Percentiles rank a stretch among this genome's conserved stretches.
phyloP scores from a whole-genome alignment of 257 asterid species.

The Ilex aquifolium region DNA sequence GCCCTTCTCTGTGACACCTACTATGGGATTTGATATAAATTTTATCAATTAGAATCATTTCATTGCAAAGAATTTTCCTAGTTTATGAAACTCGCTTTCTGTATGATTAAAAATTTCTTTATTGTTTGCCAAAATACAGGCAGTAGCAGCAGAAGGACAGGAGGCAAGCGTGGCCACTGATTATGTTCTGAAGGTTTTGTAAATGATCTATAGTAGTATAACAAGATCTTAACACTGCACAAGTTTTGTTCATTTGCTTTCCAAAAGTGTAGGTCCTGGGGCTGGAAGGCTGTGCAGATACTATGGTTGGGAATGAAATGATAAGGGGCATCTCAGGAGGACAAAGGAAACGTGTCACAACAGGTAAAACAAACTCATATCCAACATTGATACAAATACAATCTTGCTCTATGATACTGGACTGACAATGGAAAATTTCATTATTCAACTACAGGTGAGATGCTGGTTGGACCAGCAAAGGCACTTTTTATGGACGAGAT shows the following conservation, averaged over 20 bases:
- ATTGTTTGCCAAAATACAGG: conserved; percentile 10
- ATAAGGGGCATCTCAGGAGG: conserved; percentile 38
- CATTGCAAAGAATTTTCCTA: too few relatives aligned
- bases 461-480: conserved; percentile 65
- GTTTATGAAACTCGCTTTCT: too few relatives aligned
- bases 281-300: conserved; percentile 35
- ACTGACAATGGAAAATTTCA: too few relatives aligned
- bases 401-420: too few relatives aligned
- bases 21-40: too few relatives aligned
- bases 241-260: not conserved
- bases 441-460: conserved; percentile 37
- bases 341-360: conserved; percentile 36
- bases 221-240: too few relatives aligned
- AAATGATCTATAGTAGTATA: too few relatives aligned
- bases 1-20: too few relatives aligned
- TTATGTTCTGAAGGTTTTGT: conserved; percentile 30
- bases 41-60: too few relatives aligned
- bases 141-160: conserved; percentile 35
- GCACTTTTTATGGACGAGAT: conserved; percentile 70
- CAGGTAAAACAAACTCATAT: conserved; percentile 11
- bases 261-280: conserved; percentile 19
- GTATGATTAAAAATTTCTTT: not conserved
- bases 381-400: too few relatives aligned
- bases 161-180: conserved; percentile 33
- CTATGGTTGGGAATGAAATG: conserved; percentile 38